A percentile compares a stretch with the other conserved stretches of the same genome.
Evolutionary conservation across 768 basidiomycete species (phyloP).

Genomic region (Mycena galopus): DNA sequence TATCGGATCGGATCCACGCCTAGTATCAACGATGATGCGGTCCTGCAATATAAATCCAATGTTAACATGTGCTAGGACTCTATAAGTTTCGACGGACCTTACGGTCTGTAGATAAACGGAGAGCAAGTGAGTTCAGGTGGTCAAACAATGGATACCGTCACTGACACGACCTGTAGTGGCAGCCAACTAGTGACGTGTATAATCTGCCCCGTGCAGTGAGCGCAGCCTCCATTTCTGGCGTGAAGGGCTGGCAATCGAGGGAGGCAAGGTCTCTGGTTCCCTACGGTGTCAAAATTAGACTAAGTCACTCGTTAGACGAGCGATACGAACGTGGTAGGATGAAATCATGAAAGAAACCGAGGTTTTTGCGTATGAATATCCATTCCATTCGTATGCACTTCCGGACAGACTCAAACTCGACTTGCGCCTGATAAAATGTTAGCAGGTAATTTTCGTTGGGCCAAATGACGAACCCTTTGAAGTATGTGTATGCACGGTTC

Average conservation of each 20-base stretch:
- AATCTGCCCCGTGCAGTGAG: slow-evolving; percentile 17
- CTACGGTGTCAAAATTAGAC: background rate
- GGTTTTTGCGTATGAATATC: slow-evolving; percentile 14
- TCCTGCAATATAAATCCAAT: slow-evolving; percentile 10
- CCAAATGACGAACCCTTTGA: slow-evolving; percentile 1
- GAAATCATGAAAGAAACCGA: background rate
- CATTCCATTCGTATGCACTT: slow-evolving; percentile 30
- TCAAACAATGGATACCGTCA: background rate
- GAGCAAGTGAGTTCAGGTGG: slow-evolving; percentile 8
- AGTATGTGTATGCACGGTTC: background rate
- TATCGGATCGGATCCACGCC: background rate
- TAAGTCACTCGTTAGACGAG: background rate
- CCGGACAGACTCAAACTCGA: slow-evolving; percentile 13
- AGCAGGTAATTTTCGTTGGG: slow-evolving; percentile 10
- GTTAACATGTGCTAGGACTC: slow-evolving; percentile 6
- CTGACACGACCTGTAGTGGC: no score
- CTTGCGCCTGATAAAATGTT: background rate
- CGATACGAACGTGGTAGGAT: slow-evolving; percentile 18
- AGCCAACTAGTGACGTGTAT: slow-evolving; percentile 19
- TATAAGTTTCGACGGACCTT: slow-evolving; percentile 9
- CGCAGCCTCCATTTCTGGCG: slow-evolving; percentile 19
- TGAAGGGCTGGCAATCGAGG: slow-evolving; percentile 18
- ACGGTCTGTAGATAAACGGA: slow-evolving; percentile 5
- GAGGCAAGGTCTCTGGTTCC: slow-evolving; percentile 15
- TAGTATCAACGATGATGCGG: slow-evolving; percentile 7